These are phyloP conservation scores for Hypholoma sublateritium DNA, from an alignment of 768 basidiomycete species.

Conservation along the genomic window DNA sequence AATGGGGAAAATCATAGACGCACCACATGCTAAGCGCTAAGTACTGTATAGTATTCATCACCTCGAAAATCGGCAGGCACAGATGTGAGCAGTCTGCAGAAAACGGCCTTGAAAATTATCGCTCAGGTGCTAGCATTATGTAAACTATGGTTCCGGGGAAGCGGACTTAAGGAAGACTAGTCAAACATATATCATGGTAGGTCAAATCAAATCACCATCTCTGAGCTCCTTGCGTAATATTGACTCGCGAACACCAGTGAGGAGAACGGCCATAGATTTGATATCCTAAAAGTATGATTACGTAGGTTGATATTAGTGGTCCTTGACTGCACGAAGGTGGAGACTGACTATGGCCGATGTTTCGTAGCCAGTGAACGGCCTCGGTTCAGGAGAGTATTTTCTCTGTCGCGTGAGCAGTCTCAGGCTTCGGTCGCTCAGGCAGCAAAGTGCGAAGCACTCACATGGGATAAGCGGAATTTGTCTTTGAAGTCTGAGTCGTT, in stretches of 20 bases:
- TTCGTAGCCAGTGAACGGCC: conserved; percentile 67
- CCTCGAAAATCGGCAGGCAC: too few relatives aligned
- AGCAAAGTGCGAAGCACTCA: conserved; percentile 28
- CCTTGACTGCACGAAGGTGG: neutral
- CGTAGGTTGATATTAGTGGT: neutral
- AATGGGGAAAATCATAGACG: too few relatives aligned
- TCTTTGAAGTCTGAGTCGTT: conserved; percentile 57
- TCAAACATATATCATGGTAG: neutral
- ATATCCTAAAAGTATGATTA: conserved; percentile 32
- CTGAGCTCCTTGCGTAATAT: conserved; percentile 40
- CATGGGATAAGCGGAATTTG: conserved; percentile 65
- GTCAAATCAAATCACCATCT: conserved; percentile 19
- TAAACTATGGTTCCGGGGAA: neutral
- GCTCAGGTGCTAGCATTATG: too few relatives aligned
- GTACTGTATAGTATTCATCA: too few relatives aligned
- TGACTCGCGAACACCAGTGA: conserved; percentile 40
- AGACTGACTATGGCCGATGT: conserved; percentile 67
- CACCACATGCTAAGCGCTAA: too few relatives aligned
- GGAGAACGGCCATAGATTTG: conserved; percentile 38
- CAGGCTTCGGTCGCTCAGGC: neutral
- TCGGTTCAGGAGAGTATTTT: conserved; percentile 52
- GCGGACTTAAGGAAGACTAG: too few relatives aligned
- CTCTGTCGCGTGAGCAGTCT: conserved; percentile 33
- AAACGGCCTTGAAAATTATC: too few relatives aligned
- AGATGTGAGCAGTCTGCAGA: too few relatives aligned